These are phyloP conservation scores for Fennellomyces sp. DNA, from an alignment of 371 early-diverging fungal genomes.

Conservation along the genomic window DNA sequence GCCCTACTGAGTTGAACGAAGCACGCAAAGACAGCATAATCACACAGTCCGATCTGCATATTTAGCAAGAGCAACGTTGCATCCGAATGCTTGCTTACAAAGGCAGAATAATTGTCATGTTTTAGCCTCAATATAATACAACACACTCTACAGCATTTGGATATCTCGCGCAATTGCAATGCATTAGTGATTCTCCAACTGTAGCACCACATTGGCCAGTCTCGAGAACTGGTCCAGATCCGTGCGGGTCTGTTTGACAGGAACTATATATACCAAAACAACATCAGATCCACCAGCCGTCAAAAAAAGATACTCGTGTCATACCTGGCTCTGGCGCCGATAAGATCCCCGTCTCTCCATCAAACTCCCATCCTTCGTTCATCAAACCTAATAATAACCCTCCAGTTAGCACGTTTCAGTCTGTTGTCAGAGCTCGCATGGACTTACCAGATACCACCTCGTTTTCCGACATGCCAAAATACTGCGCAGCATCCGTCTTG, in stretches of 20 bases:
- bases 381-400: neutral
- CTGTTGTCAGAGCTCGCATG: neutral
- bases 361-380: neutral
- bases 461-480: slow-evolving; percentile 26
- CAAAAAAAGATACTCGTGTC: too few relatives aligned
- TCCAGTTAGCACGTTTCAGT: neutral
- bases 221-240: neutral
- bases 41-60: too few relatives aligned
- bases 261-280: too few relatives aligned
- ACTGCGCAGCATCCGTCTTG: slow-evolving; percentile 16
- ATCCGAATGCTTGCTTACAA: too few relatives aligned
- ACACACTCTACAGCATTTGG: too few relatives aligned
- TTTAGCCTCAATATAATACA: too few relatives aligned
- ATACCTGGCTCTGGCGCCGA: neutral
- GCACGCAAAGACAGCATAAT: too few relatives aligned
- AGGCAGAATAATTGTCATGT: too few relatives aligned
- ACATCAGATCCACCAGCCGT: too few relatives aligned
- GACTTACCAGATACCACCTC: slow-evolving; percentile 27
- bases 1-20: too few relatives aligned
- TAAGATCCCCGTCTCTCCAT: neutral
- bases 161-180: too few relatives aligned
- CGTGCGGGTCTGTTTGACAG: neutral
- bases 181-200: neutral
- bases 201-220: neutral
- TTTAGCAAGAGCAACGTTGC: too few relatives aligned